A percentile compares a stretch with the other conserved stretches of the same genome.
Evolutionary conservation across 2,329 filamentous ascomycete genomes (phyloP).

Genomic region (Talaromyces sp.): DNA sequence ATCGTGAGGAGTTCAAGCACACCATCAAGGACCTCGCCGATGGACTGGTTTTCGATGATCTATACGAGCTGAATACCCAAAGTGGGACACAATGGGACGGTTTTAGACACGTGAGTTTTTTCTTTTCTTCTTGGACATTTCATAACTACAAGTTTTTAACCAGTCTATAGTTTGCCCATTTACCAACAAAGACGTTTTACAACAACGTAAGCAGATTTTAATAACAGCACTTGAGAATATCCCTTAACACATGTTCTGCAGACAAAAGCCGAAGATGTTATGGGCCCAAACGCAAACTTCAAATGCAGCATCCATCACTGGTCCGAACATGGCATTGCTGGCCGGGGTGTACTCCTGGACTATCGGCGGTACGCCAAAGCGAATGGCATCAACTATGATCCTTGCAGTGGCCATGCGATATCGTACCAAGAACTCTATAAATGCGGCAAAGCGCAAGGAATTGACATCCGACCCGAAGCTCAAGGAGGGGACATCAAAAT

Average conservation of each 20-base stretch:
- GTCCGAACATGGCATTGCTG: slow-evolving; percentile 33
- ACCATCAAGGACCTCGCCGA: slow-evolving; percentile 42
- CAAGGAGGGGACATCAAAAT: slow-evolving; percentile 51
- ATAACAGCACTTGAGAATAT: not conserved
- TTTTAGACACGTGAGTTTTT: slow-evolving; percentile 37
- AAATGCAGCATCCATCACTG: slow-evolving; percentile 40
- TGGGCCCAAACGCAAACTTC: slow-evolving; percentile 25
- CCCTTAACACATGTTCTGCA: slow-evolving; percentile 9
- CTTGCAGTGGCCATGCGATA: slow-evolving; percentile 50
- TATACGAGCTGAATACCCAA: slow-evolving; percentile 44
- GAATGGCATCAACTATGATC: slow-evolving; percentile 46
- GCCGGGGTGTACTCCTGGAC: slow-evolving; percentile 38
- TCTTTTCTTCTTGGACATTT: not conserved
- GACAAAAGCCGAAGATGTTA: slow-evolving; percentile 30
- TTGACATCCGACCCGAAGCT: slow-evolving; percentile 53
- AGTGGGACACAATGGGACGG: slow-evolving; percentile 47
- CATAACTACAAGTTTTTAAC: slow-evolving; percentile 6
- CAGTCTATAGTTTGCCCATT: slow-evolving; percentile 29
- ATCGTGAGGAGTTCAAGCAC: slow-evolving; percentile 49
- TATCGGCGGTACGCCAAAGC: slow-evolving; percentile 43
- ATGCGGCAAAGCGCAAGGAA: slow-evolving; percentile 53
- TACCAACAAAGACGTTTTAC: slow-evolving; percentile 33
- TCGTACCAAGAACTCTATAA: slow-evolving; percentile 50
- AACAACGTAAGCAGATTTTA: slow-evolving; percentile 27
- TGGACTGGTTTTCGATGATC: slow-evolving; percentile 39